These are phyloP conservation scores for Lepidopterella palustris DNA, from an alignment of 495 filamentous ascomycete species.

Conservation along the genomic window DNA sequence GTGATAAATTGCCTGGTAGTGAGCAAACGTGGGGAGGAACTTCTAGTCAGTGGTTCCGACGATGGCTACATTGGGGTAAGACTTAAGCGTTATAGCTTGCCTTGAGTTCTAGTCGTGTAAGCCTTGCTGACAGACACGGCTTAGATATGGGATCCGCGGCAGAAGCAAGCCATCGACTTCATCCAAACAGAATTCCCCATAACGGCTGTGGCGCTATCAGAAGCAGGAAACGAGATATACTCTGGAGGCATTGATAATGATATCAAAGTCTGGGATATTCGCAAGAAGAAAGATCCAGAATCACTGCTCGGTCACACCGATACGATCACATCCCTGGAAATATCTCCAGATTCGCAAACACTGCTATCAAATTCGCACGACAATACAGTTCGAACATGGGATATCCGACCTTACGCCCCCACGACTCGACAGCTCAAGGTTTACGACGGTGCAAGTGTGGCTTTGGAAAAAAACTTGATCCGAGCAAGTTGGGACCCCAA, in stretches of 20 bases:
- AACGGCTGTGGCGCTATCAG: slow-evolving; percentile 81
- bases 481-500: slow-evolving; percentile 85
- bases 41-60: slow-evolving; percentile 82
- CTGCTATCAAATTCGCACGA: slow-evolving; percentile 91
- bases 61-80: slow-evolving; percentile 78
- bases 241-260: slow-evolving; percentile 95
- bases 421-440: slow-evolving; percentile 73
- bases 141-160: slow-evolving; percentile 86
- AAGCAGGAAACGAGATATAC: slow-evolving; percentile 93
- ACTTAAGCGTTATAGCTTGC: background rate
- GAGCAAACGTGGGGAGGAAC: slow-evolving; percentile 78
- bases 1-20: slow-evolving; percentile 86
- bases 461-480: slow-evolving; percentile 87
- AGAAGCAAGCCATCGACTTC: slow-evolving; percentile 80
- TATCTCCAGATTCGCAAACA: slow-evolving; percentile 87
- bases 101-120: background rate
- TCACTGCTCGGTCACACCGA: slow-evolving; percentile 85
- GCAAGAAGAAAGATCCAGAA: slow-evolving; percentile 82
- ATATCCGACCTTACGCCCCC: slow-evolving; percentile 90
- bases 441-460: slow-evolving; percentile 81
- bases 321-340: slow-evolving; percentile 78
- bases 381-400: slow-evolving; percentile 89
- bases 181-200: slow-evolving; percentile 90
- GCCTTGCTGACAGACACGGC: slow-evolving; percentile 8
- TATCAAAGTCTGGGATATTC: slow-evolving; percentile 93